Percentiles rank a stretch among this genome's conserved stretches.
Conservation (phyloP, 2,329 filamentous ascomycete species). For the Xenosphaeropsis pyriputrescens region DNA sequence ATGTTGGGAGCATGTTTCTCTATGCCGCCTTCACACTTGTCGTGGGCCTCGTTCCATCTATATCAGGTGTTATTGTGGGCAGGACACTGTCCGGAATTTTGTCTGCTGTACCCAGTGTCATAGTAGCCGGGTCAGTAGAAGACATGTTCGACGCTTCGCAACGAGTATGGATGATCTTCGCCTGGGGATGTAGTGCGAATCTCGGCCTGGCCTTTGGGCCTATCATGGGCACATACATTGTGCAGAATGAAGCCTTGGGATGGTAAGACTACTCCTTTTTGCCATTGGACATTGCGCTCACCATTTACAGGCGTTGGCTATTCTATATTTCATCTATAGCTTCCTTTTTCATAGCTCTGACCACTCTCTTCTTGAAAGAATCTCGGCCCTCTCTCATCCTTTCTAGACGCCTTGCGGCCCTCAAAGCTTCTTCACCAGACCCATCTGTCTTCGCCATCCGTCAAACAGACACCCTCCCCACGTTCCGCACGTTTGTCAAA, state of each 20-base stretch:
- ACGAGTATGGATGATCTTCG: constrained; percentile 29
- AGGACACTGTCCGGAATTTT: constrained; percentile 27
- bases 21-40: constrained; percentile 22
- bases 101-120: constrained; percentile 30
- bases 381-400: constrained; percentile 28
- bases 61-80: constrained; percentile 23
- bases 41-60: constrained; percentile 20
- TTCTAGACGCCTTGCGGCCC: constrained; percentile 15
- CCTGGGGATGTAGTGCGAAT: constrained; percentile 27
- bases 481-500: constrained; percentile 21
- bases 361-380: constrained; percentile 24
- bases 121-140: constrained; percentile 31
- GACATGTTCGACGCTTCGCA: constrained; percentile 29
- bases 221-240: constrained; percentile 25
- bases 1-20: constrained; percentile 17
- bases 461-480: constrained; percentile 24
- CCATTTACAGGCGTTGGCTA: constrained; percentile 23
- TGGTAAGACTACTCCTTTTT: constrained; percentile 17
- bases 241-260: constrained; percentile 14
- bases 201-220: constrained; percentile 27
- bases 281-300: not conserved
- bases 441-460: constrained; percentile 10
- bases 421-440: constrained; percentile 14
- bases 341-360: constrained; percentile 17
- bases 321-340: constrained; percentile 26